Evolutionary conservation across 352 stramenopile genomes (phyloP).

Genomic region (Elongisporangium senticosum): DNA sequence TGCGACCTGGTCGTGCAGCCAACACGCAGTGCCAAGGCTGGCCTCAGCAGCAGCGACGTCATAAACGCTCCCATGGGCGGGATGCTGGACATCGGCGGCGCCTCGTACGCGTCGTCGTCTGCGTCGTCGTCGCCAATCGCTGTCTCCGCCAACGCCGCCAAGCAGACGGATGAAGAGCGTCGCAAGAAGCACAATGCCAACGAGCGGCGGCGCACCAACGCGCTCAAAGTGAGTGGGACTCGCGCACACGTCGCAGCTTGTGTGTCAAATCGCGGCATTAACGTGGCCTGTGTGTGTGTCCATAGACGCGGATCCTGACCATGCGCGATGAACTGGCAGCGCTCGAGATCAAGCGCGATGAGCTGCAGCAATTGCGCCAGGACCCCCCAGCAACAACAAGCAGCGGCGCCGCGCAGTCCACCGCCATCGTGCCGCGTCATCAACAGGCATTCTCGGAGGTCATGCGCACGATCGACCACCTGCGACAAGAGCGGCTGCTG

Average conservation of each 20-base stretch:
- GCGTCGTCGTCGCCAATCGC: not conserved
- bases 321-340: slow-evolving; percentile 44
- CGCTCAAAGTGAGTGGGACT: slow-evolving; percentile 26
- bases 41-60: not conserved
- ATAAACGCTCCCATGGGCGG: not conserved
- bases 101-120: not conserved
- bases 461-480: slow-evolving; percentile 39
- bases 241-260: not conserved
- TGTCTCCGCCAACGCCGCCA: not conserved
- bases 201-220: slow-evolving; percentile 50
- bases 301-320: slow-evolving; percentile 28
- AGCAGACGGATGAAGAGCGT: slow-evolving; percentile 23
- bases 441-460: slow-evolving; percentile 23
- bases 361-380: slow-evolving; percentile 15
- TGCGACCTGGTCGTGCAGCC: not conserved
- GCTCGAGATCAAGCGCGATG: slow-evolving; percentile 37
- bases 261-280: not conserved
- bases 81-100: not conserved
- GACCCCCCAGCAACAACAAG: not conserved
- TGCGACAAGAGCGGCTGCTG: slow-evolving; percentile 32
- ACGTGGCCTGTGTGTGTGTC: not conserved
- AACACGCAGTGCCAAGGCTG: not conserved
- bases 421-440: slow-evolving; percentile 4
- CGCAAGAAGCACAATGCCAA: slow-evolving; percentile 56
- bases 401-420: not conserved